Percentiles rank a stretch among this genome's conserved stretches.
phyloP scores from a whole-genome alignment of 208 protist genomes.

The Angomonas deanei region DNA sequence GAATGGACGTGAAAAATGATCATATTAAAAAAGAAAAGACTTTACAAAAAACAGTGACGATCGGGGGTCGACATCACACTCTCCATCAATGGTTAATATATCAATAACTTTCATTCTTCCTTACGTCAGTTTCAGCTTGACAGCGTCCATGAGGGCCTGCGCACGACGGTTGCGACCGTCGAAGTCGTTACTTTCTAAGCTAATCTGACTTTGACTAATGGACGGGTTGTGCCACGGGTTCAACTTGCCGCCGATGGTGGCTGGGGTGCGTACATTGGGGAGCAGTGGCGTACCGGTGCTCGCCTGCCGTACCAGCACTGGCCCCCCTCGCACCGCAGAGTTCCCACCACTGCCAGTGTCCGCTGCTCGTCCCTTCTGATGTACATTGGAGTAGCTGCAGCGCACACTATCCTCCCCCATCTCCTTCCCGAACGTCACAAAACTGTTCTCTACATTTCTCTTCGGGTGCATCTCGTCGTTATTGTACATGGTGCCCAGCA shows the following conservation, averaged over 20 bases:
- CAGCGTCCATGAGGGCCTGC: neutral
- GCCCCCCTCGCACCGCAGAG: too few relatives aligned
- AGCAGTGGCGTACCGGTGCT: neutral
- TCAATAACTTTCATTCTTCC: too few relatives aligned
- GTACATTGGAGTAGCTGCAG: too few relatives aligned
- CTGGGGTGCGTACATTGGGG: neutral
- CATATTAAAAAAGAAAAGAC: neutral
- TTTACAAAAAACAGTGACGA: too few relatives aligned
- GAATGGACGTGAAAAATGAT: neutral
- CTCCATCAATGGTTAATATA: too few relatives aligned
- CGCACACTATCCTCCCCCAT: neutral
- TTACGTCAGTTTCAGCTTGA: neutral
- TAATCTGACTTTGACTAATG: too few relatives aligned
- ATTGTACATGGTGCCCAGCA: neutral
- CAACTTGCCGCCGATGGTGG: neutral
- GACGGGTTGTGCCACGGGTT: neutral
- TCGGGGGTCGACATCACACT: too few relatives aligned
- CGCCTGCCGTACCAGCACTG: too few relatives aligned
- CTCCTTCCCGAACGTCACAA: neutral
- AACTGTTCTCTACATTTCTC: neutral
- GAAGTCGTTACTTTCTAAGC: too few relatives aligned
- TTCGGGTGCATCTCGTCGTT: neutral
- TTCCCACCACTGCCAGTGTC: too few relatives aligned
- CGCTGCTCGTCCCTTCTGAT: too few relatives aligned
- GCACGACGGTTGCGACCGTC: neutral